A percentile compares a stretch with the other conserved stretches of the same genome.
Evolutionary conservation across 768 basidiomycete species (phyloP).

Genomic region (Russula sp.): DNA sequence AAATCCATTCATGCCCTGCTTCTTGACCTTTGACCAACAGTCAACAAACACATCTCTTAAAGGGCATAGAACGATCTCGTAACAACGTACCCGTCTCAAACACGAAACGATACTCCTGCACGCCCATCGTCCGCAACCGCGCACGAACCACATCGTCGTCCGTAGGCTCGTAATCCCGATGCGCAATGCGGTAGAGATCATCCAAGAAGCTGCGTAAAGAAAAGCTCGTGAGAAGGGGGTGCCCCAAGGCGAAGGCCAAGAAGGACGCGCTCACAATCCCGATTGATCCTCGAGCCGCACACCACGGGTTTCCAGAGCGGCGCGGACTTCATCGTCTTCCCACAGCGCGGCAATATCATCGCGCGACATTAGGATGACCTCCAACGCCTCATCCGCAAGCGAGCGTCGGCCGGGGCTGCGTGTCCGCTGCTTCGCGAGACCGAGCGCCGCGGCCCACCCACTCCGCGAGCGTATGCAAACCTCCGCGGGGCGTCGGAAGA

Average conservation of each 20-base stretch:
- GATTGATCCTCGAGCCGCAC: conserved; percentile 61
- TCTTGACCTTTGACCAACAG: neutral
- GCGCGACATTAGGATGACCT: conserved; percentile 52
- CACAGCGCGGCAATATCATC: conserved; percentile 66
- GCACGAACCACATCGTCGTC: conserved; percentile 78
- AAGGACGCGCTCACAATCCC: conserved; percentile 54
- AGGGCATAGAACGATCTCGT: neutral
- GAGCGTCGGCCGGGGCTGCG: conserved; percentile 8
- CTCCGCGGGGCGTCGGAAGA: conserved; percentile 24
- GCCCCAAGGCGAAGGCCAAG: neutral
- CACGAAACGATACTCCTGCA: conserved; percentile 66
- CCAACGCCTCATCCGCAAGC: conserved; percentile 48
- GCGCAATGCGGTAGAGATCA: conserved; percentile 11
- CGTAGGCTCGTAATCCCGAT: conserved; percentile 40
- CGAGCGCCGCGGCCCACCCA: conserved; percentile 30
- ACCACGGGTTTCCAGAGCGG: conserved; percentile 45
- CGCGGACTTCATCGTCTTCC: conserved; percentile 58
- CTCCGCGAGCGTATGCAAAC: conserved; percentile 30
- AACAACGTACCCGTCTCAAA: conserved; percentile 52
- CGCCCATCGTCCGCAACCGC: conserved; percentile 68
- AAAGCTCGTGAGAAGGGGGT: neutral
- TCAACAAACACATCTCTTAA: neutral
- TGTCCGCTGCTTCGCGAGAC: conserved; percentile 19
- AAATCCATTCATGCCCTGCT: conserved; percentile 57
- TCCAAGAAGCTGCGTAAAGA: conserved; percentile 10